A percentile compares a stretch with the other conserved stretches of the same genome.
These are phyloP conservation scores for Penicillium olsonii DNA, from an alignment of 2,329 filamentous ascomycete species.

Conservation along the genomic window DNA sequence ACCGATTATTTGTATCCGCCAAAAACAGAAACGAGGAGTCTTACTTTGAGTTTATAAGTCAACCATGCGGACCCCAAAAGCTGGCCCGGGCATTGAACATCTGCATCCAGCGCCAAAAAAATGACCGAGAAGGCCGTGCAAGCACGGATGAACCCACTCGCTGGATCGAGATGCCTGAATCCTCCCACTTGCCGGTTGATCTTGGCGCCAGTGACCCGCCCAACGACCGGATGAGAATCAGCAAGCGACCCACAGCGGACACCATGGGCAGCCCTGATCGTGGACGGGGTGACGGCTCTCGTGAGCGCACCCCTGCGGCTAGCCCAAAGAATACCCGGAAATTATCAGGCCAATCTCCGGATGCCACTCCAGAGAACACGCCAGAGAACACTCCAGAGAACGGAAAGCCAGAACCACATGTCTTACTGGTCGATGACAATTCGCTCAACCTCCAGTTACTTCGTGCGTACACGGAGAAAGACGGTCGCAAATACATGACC, in stretches of 20 bases:
- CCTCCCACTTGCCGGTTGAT: constrained; percentile 21
- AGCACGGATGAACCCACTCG: constrained; percentile 9
- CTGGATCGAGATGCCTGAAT: constrained; percentile 25
- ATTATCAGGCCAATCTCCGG: not conserved
- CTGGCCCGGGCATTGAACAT: constrained; percentile 31
- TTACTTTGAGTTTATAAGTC: constrained; percentile 36
- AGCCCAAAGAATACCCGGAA: not conserved
- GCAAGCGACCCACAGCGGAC: constrained; percentile 23
- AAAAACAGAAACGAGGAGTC: constrained; percentile 3
- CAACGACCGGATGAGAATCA: constrained; percentile 22
- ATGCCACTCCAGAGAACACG: not conserved
- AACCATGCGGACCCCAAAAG: constrained; percentile 38
- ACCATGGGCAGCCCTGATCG: constrained; percentile 8
- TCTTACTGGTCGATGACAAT: constrained; percentile 44
- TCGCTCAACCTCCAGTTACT: constrained; percentile 37
- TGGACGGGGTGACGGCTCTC: not conserved
- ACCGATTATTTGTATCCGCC: constrained; percentile 17
- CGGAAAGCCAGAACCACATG: not conserved
- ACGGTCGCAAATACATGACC: constrained; percentile 28
- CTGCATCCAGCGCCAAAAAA: constrained; percentile 23
- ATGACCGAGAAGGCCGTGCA: constrained; percentile 1
- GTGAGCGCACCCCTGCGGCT: not conserved
- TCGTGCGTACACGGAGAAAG: constrained; percentile 34
- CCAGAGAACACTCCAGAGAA: too few species aligned
- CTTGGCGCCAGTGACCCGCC: constrained; percentile 17